Evolutionary conservation across 176 grass and related monocot genomes (phyloP).

Genomic region (Oryza rufipogon): DNA sequence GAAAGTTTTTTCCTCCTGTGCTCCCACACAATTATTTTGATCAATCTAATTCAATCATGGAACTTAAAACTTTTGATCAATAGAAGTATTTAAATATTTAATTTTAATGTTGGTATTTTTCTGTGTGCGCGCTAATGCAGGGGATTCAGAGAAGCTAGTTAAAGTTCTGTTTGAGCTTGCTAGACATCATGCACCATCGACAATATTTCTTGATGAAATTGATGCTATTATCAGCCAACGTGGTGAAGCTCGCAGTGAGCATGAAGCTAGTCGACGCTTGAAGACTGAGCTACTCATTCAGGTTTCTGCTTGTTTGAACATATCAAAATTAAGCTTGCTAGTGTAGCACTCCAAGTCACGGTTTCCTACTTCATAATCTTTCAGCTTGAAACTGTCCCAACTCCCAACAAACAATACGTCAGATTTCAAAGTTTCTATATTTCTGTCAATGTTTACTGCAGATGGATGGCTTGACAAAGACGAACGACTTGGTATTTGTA

Average conservation of each 20-base stretch:
- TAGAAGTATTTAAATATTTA: conserved; percentile 3
- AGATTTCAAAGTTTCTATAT: conserved; percentile 23
- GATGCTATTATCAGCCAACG: conserved; percentile 94
- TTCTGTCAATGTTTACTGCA: conserved; percentile 51
- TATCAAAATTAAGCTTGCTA: background rate
- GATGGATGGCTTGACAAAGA: conserved; percentile 99
- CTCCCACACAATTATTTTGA: background rate
- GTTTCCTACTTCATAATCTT: conserved; percentile 11
- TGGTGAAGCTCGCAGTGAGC: conserved; percentile 96
- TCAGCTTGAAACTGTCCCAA: conserved; percentile 3
- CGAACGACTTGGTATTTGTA: conserved; percentile 91
- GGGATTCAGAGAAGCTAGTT: conserved; percentile 96
- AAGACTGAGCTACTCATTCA: conserved; percentile 97
- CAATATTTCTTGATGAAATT: conserved; percentile 99
- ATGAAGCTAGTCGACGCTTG: conserved; percentile 90
- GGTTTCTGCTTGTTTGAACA: conserved; percentile 40
- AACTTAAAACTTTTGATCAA: background rate
- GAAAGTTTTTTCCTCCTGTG: background rate
- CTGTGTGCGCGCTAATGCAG: conserved; percentile 36
- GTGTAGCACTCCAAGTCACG: background rate
- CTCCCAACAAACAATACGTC: background rate
- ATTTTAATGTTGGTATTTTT: background rate
- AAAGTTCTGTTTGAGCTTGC: conserved; percentile 98
- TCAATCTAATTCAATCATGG: background rate
- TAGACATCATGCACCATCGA: conserved; percentile 95